Evolutionary conservation across 202 grass and related monocot genomes (phyloP), one percentile per base, ranked within the genome.

Genomic region (Schoenoplectus tabernaemontani): DNA sequence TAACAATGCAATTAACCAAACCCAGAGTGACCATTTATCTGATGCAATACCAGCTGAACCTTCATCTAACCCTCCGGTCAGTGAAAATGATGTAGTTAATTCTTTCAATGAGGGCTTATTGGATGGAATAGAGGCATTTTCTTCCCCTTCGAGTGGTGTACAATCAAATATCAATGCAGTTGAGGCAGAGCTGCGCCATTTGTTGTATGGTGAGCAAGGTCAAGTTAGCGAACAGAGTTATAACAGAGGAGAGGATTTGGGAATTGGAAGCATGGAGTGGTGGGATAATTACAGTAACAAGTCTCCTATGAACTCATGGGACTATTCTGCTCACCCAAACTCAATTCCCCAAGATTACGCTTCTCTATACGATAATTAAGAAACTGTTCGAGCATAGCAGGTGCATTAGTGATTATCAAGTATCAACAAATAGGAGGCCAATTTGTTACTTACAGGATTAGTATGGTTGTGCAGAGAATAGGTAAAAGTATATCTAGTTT

Each of bases 171-270:
- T 92, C 28, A 77, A 85, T 62, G 81, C 50, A 54, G 88, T 96
- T 54, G 89, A 96, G 63, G 92, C 92, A 1, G 92, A 92, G 78
- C 80, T 96, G 26, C 78, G 89, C n/a, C 68, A 89, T 1, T 86
- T 96, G 22, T 81, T 96, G 73, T 92, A 92, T 20, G 82, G 87
- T 3, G 87, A 86, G 12, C 84, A 39, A 24, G 59, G 16, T 3
- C 57, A 79, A 62, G 58, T 47, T 62, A 62, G 57, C 3, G 57
- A 63, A 46, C 76, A 79, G 15, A 79, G 76, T 43, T 79, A 43
- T 77, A 46, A 20, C 10, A 79, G 74, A 78, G 73, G 67, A 68
- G 50, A 16, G 0, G 82, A 47, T 1, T 64, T 17, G 51, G 86
- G 66, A 57, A 83, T 81, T 59, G 89, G 54, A 53, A 85, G 20